Evolutionary conservation across 805 yeast species (phyloP).

Genomic region (Yamadazyma laniorum): DNA sequence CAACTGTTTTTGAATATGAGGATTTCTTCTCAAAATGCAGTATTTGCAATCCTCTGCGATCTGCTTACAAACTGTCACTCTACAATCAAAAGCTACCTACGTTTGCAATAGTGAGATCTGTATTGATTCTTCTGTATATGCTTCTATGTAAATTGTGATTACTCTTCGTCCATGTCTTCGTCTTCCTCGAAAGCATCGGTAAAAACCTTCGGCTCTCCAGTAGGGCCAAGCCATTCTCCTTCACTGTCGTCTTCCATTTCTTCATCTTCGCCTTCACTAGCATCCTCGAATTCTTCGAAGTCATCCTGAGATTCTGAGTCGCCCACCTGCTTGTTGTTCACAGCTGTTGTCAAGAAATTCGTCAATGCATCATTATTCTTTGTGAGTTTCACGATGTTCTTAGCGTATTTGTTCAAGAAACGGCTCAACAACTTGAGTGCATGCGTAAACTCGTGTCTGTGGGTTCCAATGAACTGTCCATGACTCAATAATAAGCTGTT

Average conservation of each 20-base stretch:
- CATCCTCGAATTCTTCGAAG: constrained; percentile 25
- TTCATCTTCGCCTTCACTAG: constrained; percentile 18
- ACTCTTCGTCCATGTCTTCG: constrained; percentile 8
- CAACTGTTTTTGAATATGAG: neutral
- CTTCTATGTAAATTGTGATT: constrained; percentile 3
- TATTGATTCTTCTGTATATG: too few species aligned
- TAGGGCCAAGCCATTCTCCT: constrained; percentile 36
- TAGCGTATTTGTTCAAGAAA: constrained; percentile 69
- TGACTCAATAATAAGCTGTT: constrained; percentile 65
- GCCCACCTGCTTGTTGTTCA: constrained; percentile 17
- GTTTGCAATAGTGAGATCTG: too few species aligned
- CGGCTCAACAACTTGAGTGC: constrained; percentile 70
- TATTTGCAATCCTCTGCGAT: neutral
- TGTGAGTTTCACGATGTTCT: constrained; percentile 61
- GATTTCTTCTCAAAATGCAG: neutral
- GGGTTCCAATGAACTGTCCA: constrained; percentile 67
- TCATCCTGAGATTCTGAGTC: constrained; percentile 25
- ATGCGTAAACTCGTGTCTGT: constrained; percentile 62
- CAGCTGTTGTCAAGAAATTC: constrained; percentile 45
- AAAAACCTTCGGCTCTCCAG: constrained; percentile 26
- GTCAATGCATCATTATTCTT: constrained; percentile 54
- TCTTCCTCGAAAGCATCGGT: constrained; percentile 32
- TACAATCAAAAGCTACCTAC: too few species aligned
- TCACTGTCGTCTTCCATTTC: constrained; percentile 28
- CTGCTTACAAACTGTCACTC: neutral